A percentile compares a stretch with the other conserved stretches of the same genome.
phyloP scores from a whole-genome alignment of 495 filamentous ascomycete genomes.

The Xylaria telfairii region DNA sequence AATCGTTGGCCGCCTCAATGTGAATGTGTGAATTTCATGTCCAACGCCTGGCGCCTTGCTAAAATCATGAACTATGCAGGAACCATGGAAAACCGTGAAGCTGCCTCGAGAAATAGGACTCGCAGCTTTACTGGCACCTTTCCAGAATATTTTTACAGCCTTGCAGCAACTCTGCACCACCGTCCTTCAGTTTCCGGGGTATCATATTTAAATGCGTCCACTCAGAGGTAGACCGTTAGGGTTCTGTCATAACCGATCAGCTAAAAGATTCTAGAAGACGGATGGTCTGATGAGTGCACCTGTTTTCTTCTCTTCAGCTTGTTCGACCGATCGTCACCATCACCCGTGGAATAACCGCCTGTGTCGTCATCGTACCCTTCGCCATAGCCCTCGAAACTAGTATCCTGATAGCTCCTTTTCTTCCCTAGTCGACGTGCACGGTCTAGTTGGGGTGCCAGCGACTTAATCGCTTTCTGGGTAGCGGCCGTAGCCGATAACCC shows the following conservation, averaged over 20 bases:
- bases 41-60: slow-evolving; percentile 43
- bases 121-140: slow-evolving; percentile 18
- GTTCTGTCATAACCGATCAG: slow-evolving; percentile 41
- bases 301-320: slow-evolving; percentile 62
- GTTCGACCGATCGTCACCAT: slow-evolving; percentile 54
- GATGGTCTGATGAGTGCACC: slow-evolving; percentile 47
- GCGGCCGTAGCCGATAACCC: slow-evolving; percentile 32
- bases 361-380: slow-evolving; percentile 58
- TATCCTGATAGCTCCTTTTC: slow-evolving; percentile 60
- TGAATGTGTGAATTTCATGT: slow-evolving; percentile 27
- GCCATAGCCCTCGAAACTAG: slow-evolving; percentile 63
- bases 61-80: slow-evolving; percentile 39
- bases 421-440: slow-evolving; percentile 43
- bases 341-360: slow-evolving; percentile 60
- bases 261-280: slow-evolving; percentile 35
- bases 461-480: slow-evolving; percentile 44
- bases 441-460: slow-evolving; percentile 41
- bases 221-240: slow-evolving; percentile 24
- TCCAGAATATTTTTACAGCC: slow-evolving; percentile 26
- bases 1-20: slow-evolving; percentile 26
- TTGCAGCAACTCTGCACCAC: slow-evolving; percentile 22
- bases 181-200: slow-evolving; percentile 29
- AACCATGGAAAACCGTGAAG: slow-evolving; percentile 18
- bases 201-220: slow-evolving; percentile 35
- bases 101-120: not conserved